These are phyloP conservation scores for Aspergillus quadrilineatus DNA, from an alignment of 2,329 filamentous ascomycete genomes.

Conservation along the genomic window DNA sequence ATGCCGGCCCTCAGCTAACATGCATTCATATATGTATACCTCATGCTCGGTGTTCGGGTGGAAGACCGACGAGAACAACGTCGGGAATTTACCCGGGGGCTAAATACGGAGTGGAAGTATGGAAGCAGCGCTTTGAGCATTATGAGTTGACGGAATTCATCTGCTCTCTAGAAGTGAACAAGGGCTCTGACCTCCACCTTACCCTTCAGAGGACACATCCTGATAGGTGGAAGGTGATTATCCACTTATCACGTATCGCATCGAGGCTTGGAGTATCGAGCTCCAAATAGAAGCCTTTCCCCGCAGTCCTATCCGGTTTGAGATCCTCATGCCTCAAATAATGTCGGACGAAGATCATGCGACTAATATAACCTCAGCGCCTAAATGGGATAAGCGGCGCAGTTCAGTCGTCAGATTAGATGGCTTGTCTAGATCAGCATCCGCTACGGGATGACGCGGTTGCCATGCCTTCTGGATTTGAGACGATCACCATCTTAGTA, in stretches of 20 bases:
- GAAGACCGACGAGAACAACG: background rate
- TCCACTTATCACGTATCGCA: background rate
- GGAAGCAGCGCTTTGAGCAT: background rate
- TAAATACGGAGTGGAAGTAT: background rate
- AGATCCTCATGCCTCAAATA: background rate
- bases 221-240: slow-evolving; percentile 6
- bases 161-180: background rate
- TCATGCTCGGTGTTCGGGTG: background rate
- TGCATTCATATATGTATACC: slow-evolving; percentile 3
- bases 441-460: no score
- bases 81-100: slow-evolving; percentile 1
- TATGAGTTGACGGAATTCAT: background rate
- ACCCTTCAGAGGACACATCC: background rate
- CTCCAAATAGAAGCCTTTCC: background rate
- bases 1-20: slow-evolving; percentile 1
- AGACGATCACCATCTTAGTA: no score
- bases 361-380: no score
- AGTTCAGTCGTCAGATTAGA: no score
- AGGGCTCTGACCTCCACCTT: background rate
- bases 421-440: no score
- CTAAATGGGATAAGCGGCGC: no score
- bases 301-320: background rate
- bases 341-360: no score
- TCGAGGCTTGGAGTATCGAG: background rate
- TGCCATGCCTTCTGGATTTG: no score